Evolutionary conservation across 2,329 filamentous ascomycete genomes (phyloP).

Genomic region (Fusarium virguliforme): DNA sequence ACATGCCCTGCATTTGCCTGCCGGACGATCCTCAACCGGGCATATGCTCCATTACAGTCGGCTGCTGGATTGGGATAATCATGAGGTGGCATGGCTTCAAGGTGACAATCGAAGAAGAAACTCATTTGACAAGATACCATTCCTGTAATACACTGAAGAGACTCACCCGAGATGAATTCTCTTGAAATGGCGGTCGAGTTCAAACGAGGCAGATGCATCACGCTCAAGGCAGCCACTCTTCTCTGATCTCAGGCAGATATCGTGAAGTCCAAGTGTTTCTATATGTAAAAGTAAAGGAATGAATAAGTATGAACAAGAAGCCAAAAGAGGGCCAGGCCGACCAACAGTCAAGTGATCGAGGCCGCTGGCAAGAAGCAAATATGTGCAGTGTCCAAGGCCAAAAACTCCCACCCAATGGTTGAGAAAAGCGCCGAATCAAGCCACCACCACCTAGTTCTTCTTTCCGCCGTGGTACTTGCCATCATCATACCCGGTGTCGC

Average conservation of each 20-base stretch:
- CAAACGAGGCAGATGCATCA: neutral
- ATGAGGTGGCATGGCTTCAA: too few species aligned
- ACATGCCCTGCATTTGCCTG: too few species aligned
- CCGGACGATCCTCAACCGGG: too few species aligned
- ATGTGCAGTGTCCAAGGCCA: slow-evolving; percentile 10
- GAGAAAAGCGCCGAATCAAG: neutral
- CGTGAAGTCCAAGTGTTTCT: slow-evolving; percentile 4
- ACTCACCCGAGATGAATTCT: too few species aligned
- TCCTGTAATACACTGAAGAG: neutral
- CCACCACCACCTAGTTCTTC: neutral
- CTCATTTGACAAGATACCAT: neutral
- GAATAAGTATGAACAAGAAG: slow-evolving; percentile 13
- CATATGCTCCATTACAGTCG: too few species aligned
- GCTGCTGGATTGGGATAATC: too few species aligned
- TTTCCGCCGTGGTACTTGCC: slow-evolving; percentile 22
- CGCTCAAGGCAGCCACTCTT: neutral
- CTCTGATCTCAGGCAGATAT: neutral
- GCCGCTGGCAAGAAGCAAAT: neutral
- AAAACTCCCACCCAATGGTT: neutral
- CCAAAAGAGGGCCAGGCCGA: neutral
- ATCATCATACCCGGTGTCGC: slow-evolving; percentile 12
- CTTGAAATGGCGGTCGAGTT: neutral
- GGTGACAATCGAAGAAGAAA: neutral
- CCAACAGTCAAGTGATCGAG: neutral
- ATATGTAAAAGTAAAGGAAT: slow-evolving; percentile 3